These are phyloP conservation scores for Sphaerulina musiva DNA, from an alignment of 2,329 filamentous ascomycete genomes.

Conservation along the genomic window DNA sequence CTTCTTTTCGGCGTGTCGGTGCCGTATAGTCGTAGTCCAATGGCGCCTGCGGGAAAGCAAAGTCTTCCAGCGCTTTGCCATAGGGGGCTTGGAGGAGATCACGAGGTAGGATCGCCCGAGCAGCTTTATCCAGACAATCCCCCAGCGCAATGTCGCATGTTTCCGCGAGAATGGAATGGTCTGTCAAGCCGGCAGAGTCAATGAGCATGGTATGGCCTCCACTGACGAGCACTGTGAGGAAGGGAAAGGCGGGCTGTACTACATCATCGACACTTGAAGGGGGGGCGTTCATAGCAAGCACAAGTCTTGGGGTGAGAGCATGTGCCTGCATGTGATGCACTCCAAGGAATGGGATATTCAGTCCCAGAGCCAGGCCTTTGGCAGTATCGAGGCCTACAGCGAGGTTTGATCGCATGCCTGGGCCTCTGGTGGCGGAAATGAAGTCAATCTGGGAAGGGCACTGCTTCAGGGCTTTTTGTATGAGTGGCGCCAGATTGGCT, in stretches of 20 bases:
- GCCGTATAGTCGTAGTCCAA: conserved; percentile 52
- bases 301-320: conserved; percentile 76
- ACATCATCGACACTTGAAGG: neutral
- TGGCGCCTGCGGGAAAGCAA: conserved; percentile 58
- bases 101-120: conserved; percentile 65
- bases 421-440: conserved; percentile 81
- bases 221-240: conserved; percentile 80
- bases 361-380: conserved; percentile 79
- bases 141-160: conserved; percentile 81
- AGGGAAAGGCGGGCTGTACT: conserved; percentile 61
- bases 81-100: conserved; percentile 65
- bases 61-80: conserved; percentile 69
- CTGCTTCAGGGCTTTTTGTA: conserved; percentile 50
- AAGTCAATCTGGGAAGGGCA: conserved; percentile 58
- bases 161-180: conserved; percentile 66
- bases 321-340: conserved; percentile 98
- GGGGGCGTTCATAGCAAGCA: conserved; percentile 15
- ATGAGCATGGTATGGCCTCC: conserved; percentile 89
- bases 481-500: conserved; percentile 59
- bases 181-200: conserved; percentile 59
- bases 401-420: conserved; percentile 77
- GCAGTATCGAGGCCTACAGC: conserved; percentile 72
- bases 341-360: conserved; percentile 73
- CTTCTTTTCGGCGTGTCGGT: conserved; percentile 54
- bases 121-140: conserved; percentile 81